These are phyloP conservation scores for Coniochaeta pulveracea DNA, from an alignment of 2,329 filamentous ascomycete genomes.

Conservation along the genomic window DNA sequence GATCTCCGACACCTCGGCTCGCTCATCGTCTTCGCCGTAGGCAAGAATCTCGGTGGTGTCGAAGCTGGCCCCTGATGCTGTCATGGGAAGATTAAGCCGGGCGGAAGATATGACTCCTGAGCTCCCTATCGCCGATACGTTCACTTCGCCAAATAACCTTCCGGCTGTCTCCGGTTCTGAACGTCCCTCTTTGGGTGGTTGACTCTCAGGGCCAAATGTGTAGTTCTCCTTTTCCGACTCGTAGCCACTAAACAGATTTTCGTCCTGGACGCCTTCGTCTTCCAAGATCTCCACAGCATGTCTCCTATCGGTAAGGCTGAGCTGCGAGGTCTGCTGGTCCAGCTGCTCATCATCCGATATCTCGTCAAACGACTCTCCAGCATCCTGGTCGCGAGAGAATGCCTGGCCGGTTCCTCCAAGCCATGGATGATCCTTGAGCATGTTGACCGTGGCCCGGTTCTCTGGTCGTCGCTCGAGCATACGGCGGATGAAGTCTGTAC, in stretches of 20 bases:
- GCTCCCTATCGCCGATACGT: conserved; percentile 39
- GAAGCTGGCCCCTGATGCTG: conserved; percentile 17
- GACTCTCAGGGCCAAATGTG: conserved; percentile 45
- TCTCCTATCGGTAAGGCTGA: conserved; percentile 45
- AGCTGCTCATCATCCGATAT: conserved; percentile 45
- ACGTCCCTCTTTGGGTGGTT: too few relatives aligned
- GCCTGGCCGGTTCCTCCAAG: conserved; percentile 28
- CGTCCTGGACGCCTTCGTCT: conserved; percentile 20
- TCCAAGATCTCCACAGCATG: conserved; percentile 14
- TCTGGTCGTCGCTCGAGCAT: conserved; percentile 78
- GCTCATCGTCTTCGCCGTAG: too few relatives aligned
- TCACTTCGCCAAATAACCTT: conserved; percentile 46
- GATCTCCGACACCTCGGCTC: too few relatives aligned
- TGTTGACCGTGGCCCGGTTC: conserved; percentile 59
- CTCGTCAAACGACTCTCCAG: conserved; percentile 44
- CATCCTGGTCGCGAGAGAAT: conserved; percentile 15
- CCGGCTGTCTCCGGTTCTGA: too few relatives aligned
- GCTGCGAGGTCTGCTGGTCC: conserved; percentile 48
- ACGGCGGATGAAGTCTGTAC: conserved; percentile 62
- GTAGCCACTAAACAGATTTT: conserved; percentile 33
- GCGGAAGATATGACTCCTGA: conserved; percentile 37
- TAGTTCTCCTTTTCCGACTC: conserved; percentile 74
- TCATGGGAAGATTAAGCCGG: conserved; percentile 34
- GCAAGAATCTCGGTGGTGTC: conserved; percentile 24
- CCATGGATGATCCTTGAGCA: conserved; percentile 67